Evolutionary conservation across 106 monocot species (phyloP), one percentile per base, ranked within the genome.

Genomic region (Acorus calamus): DNA sequence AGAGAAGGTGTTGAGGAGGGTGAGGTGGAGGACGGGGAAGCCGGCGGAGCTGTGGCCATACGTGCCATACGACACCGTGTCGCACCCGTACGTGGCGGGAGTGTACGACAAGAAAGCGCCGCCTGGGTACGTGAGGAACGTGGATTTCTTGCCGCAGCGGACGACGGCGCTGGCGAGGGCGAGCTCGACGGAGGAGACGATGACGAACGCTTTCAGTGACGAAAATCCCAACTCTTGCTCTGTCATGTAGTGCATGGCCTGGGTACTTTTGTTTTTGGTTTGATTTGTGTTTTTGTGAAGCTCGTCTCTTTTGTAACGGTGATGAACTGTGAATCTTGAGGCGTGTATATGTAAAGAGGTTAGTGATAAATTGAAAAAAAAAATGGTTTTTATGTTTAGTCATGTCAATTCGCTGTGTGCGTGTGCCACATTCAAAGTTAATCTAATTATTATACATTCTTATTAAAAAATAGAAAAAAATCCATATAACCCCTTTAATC

Each of bases 61-160:
- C 45, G 53, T 66, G 3, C 66, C 54, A 4, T 52, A 52, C 11
- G 66, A 66, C 4, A n/a, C 55, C 11, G 66, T 66, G 8, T 14
- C 46, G 43, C 66, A 66, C 43, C 66, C 66, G 4, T 66, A 66
- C 43, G 66, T 11, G 2, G 8, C 54, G n/a, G 66, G 53, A 0
- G 66, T 55, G 3, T 66, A 66, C 54, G 66, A 66, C 43, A 66
- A 66, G 66, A 66, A 66, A 44, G 66, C 66, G 2, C 66, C 66
- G 41, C 66, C 66, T 11, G 66, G 66, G 10, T 66, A 55, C 44
- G 66, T 66, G 44, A 41, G 66, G n/a, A 66, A 66, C 43, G 66
- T 66, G 7, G 5, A 54, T 2, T 53, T 54, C 11, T 53, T 54
- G 11, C 66, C 66, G 6, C 44, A 54, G 43, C 28, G 28, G 28